Base-by-base conservation (phyloP, 2,329 filamentous ascomycete species). In the Dactylellina drechsleri region DNA sequence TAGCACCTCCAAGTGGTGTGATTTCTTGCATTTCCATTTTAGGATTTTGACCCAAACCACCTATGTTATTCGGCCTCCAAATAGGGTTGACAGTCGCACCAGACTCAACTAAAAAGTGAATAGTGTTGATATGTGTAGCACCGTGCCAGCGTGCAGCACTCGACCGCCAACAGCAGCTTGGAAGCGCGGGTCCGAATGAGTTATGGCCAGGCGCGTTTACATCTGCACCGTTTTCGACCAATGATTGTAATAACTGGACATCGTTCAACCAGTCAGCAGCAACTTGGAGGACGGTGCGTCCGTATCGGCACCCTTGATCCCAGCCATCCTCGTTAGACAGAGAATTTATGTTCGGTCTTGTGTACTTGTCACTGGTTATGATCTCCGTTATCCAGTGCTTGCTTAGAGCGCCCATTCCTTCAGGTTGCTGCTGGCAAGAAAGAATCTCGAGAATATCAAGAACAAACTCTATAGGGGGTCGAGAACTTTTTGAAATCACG, bases 241-340 rank as follows among this genome's bases (percentile, higher is more conserved):
- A 26, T 1, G 53, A 7, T 31, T 18, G 13, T 20, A 67, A 15
- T 2, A 66, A n/a, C 6, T 58, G 4, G 15, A 43, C 20, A 16
- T 54, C 31, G 13, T 54, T 60, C 28, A 60, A 67, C 45, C 65
- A 54, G 13, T 67, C 65, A 20, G 56, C 54, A 4, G 56, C 31
- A 5, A 60, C 56, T 47, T 67, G 65, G n/a, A 67, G 56, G 36
- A 67, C 18, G 10, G 45, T 67, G 15, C 65, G 56, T 18, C 65
- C 56, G 20, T 26, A 15, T 10, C 65, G 47, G 6, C 12, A 12
- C 13, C 45, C 18, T 12, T 20, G n/a, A n/a, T 26, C n/a, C n/a
- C 2, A 20, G 5, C n/a, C n/a, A 2, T 54, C 52, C 4, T 36
- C 26, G 4, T 15, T 13, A 12, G 13, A 54, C 2, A 6, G 28